Evolutionary conservation across 306 rosid species (phyloP).

Genomic region (Potentilla sterilis): DNA sequence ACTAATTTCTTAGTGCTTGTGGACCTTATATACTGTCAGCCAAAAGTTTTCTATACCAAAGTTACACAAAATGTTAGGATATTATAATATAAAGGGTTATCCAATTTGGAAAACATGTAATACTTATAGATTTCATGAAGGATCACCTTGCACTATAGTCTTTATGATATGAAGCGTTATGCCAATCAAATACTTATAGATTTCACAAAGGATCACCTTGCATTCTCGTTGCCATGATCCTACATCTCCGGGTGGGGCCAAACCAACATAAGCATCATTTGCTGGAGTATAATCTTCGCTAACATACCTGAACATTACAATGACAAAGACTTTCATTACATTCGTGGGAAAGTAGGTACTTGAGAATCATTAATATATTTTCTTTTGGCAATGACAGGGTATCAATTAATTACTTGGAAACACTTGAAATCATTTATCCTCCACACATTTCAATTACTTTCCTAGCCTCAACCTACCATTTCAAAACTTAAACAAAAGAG

Average conservation of each 20-base stretch:
- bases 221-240: constrained; percentile 76
- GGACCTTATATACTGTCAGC: background rate
- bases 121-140: background rate
- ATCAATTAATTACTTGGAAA: background rate
- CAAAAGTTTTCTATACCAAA: background rate
- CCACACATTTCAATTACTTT: background rate
- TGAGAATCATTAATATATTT: background rate
- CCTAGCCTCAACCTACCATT: background rate
- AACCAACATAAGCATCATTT: constrained; percentile 47
- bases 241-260: constrained; percentile 53
- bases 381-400: background rate
- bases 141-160: constrained; percentile 67
- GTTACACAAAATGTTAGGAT: background rate
- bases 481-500: background rate
- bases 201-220: constrained; percentile 53
- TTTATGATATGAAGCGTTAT: background rate
- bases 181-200: background rate
- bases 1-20: background rate
- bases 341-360: background rate
- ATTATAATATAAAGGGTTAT: background rate
- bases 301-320: constrained; percentile 28
- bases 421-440: background rate
- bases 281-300: constrained; percentile 29
- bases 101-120: background rate
- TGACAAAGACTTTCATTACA: constrained; percentile 3